phyloP scores from a whole-genome alignment of 176 grass and related monocot species.

The Bromus sterilis region DNA sequence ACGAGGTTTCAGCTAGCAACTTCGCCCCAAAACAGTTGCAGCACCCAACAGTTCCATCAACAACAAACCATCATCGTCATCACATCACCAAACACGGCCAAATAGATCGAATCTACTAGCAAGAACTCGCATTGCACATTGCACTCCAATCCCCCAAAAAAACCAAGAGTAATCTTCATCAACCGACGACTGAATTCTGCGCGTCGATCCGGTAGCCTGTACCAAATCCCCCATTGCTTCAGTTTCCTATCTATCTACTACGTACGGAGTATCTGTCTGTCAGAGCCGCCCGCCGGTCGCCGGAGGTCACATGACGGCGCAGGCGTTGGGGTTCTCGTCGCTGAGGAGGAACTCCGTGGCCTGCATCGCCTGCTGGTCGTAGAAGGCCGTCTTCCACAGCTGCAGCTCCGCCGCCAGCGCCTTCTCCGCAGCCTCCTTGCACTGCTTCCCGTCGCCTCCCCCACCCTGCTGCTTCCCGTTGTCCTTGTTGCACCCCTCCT shows the following conservation, averaged over 20 bases:
- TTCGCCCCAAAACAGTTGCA: background rate
- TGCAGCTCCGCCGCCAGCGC: constrained; percentile 19
- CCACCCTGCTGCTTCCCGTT: background rate
- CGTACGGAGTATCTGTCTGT: background rate
- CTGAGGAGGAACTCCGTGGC: constrained; percentile 58
- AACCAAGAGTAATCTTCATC: background rate
- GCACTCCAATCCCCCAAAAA: background rate
- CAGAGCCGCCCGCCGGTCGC: background rate
- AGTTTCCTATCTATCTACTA: background rate
- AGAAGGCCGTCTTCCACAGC: constrained; percentile 27
- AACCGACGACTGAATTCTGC: background rate
- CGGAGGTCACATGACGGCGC: constrained; percentile 42
- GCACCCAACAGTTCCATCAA: background rate
- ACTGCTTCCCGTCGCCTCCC: background rate
- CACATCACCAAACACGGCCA: background rate
- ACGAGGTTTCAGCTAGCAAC: too few species aligned
- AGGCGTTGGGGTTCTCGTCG: constrained; percentile 89
- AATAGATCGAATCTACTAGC: background rate
- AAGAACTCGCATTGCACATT: background rate
- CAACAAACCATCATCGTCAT: background rate
- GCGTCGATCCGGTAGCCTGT: background rate
- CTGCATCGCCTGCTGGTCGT: constrained; percentile 38
- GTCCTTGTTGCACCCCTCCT: background rate
- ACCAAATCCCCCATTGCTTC: background rate
- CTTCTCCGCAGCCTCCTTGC: constrained; percentile 18